A percentile compares a stretch with the other conserved stretches of the same genome.
phyloP scores from a whole-genome alignment of 73 alveolate genomes.

The Breviolum minutum region DNA sequence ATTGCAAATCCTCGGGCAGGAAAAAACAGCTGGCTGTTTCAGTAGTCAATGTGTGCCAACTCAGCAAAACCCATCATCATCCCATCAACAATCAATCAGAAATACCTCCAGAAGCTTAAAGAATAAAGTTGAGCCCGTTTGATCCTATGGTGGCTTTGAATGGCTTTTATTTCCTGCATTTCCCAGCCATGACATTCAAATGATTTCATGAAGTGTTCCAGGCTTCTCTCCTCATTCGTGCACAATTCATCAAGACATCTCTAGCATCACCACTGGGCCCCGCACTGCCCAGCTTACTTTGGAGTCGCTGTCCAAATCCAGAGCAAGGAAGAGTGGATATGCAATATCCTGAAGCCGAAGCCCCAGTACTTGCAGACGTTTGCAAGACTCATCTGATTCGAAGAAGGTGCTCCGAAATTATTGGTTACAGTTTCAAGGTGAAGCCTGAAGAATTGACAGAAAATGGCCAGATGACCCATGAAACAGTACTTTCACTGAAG shows the following conservation, averaged over 20 bases:
- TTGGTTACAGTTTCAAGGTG: not conserved
- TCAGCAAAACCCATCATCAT: not conserved
- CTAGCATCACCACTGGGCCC: not conserved
- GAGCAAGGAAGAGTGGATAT: constrained; percentile 9
- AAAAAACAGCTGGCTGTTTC: not conserved
- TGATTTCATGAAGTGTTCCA: too few species aligned
- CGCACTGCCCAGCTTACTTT: constrained; percentile 1
- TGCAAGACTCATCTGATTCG: not conserved
- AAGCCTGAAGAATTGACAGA: not conserved
- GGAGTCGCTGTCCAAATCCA: constrained; percentile 24
- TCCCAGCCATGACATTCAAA: too few species aligned
- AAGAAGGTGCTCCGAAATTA: not conserved
- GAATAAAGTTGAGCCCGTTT: too few species aligned
- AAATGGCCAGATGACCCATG: not conserved
- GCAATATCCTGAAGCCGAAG: constrained; percentile 12
- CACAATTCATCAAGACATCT: too few species aligned
- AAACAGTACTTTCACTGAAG: too few species aligned
- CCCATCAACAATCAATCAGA: not conserved
- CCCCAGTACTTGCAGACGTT: not conserved
- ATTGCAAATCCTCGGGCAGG: not conserved
- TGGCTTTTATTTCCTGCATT: too few species aligned
- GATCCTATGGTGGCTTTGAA: too few species aligned
- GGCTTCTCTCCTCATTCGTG: too few species aligned
- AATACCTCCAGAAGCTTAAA: not conserved
- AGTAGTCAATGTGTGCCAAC: not conserved